phyloP scores from a whole-genome alignment of 257 asterid genomes.

The Cruciata laevipes region DNA sequence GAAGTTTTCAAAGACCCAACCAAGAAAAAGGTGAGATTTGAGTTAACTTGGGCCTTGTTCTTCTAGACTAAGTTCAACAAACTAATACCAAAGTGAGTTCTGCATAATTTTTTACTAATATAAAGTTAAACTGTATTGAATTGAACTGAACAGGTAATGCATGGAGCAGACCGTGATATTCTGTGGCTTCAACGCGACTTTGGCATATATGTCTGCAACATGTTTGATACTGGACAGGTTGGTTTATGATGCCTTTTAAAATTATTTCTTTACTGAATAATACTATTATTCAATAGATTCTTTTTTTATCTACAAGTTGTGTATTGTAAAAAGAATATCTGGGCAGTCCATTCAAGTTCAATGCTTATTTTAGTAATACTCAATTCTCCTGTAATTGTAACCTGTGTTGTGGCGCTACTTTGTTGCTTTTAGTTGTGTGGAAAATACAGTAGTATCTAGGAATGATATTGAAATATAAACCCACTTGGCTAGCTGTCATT shows the following conservation, averaged over 20 bases:
- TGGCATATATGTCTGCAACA: constrained; percentile 89
- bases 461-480: not conserved
- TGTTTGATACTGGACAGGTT: constrained; percentile 99
- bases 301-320: not conserved
- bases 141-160: constrained; percentile 55
- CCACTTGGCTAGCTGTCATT: not conserved
- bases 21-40: constrained; percentile 63
- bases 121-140: not conserved
- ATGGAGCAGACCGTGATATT: constrained; percentile 93
- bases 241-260: constrained; percentile 7
- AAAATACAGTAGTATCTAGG: not conserved
- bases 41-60: not conserved
- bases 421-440: not conserved
- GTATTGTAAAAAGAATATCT: not conserved
- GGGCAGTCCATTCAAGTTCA: constrained; percentile 1
- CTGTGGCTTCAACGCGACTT: constrained; percentile 95
- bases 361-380: not conserved
- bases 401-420: not conserved
- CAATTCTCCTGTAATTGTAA: not conserved
- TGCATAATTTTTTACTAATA: too few species aligned
- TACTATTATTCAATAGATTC: not conserved
- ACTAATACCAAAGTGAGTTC: not conserved
- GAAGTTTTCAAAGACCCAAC: constrained; percentile 82
- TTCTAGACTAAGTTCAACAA: not conserved
- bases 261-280: not conserved